Conservation (phyloP, 2,329 filamentous ascomycete species). For the Pestalotiopsis sp. region DNA sequence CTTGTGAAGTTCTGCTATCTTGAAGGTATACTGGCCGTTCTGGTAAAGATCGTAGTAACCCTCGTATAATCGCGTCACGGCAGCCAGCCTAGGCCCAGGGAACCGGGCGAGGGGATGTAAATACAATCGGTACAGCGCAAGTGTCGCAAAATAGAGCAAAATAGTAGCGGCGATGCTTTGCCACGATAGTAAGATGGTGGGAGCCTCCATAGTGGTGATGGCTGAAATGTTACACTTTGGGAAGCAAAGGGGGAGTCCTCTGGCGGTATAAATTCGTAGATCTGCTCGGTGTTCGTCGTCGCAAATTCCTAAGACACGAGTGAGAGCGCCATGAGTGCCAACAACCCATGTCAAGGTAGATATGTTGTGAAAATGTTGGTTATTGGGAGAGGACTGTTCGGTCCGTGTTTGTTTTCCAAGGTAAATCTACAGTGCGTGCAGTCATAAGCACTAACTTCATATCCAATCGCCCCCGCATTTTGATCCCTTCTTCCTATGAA, state of each 20-base stretch:
- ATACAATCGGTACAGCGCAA: neutral
- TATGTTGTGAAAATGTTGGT: no score
- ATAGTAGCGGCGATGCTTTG: neutral
- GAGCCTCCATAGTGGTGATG: neutral
- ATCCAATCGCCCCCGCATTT: no score
- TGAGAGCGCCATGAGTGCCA: no score
- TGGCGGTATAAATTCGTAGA: neutral
- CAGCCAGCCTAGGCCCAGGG: slow-evolving; percentile 21
- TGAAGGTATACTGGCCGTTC: slow-evolving; percentile 18
- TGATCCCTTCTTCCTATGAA: no score
- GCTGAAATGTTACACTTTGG: neutral
- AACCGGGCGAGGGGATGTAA: slow-evolving; percentile 17
- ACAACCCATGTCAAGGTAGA: no score
- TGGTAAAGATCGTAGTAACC: slow-evolving; percentile 20
- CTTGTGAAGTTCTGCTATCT: slow-evolving; percentile 20
- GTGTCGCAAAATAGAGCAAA: neutral
- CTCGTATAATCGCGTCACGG: slow-evolving; percentile 19
- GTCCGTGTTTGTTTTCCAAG: no score
- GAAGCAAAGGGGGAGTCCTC: neutral
- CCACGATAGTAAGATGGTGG: neutral
- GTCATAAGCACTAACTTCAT: no score
- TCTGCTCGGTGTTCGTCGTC: neutral
- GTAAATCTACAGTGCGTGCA: no score
- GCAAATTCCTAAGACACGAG: no score
- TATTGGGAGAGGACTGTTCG: no score